These are phyloP conservation scores for Botrytis fragariae DNA, from an alignment of 2,329 filamentous ascomycete species.

Conservation along the genomic window DNA sequence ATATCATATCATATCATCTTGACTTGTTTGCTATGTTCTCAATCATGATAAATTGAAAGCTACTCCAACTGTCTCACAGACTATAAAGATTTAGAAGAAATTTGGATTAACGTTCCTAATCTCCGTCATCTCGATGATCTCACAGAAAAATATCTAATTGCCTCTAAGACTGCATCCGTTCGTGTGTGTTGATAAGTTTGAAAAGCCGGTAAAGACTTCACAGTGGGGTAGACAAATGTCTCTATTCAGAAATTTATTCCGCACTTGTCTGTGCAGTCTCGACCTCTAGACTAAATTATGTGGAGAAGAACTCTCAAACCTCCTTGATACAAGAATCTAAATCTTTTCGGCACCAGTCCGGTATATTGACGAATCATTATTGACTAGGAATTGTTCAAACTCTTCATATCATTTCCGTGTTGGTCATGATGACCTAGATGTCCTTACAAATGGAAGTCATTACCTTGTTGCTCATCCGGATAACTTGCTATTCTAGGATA, in stretches of 20 bases:
- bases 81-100: background rate
- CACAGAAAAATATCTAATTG: background rate
- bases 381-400: background rate
- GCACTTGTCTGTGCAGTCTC: background rate
- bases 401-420: conserved; percentile 3
- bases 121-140: background rate
- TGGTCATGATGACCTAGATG: background rate
- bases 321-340: background rate
- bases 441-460: background rate
- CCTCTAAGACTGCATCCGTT: background rate
- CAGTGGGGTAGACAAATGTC: background rate
- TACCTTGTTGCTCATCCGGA: conserved; percentile 2
- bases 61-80: background rate
- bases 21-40: background rate
- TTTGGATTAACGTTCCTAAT: background rate
- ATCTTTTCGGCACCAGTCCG: conserved; percentile 2
- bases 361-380: background rate
- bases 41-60: background rate
- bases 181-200: background rate
- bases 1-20: background rate
- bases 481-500: background rate
- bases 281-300: background rate
- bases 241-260: background rate
- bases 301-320: conserved; percentile 11
- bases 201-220: background rate